Base-by-base conservation (phyloP, 2,329 filamentous ascomycete genomes). In the Sporothrix protearum region DNA sequence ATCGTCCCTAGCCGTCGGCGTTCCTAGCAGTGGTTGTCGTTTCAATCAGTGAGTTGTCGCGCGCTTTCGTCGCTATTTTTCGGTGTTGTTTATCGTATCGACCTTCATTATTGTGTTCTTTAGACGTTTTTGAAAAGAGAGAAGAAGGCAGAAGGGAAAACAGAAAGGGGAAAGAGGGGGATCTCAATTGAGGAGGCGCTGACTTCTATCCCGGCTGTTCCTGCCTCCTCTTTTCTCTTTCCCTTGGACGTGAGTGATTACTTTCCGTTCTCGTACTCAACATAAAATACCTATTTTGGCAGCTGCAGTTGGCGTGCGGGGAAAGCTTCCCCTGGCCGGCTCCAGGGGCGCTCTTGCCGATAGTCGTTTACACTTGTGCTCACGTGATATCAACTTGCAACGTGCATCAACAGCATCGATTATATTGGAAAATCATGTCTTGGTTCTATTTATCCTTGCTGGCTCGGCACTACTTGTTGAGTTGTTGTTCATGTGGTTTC, bases 311-410 rank as follows among this genome's bases (percentile, higher is more conserved):
- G n/a, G 9, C 28, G 67, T 70, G 71, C 67, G 71, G 67, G 71
- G 71, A 70, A 71, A 69, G 64, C 66, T 63, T 66, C 28, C 47
- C 61, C 59, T 57, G 49, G 12, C 49, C n/a, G n/a, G 39, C n/a
- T 22, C 12, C 10, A 16, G 25, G 33, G 8, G 47, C 57, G 9
- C 49, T 42, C 49, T 39, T 69, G 47, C 53, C 16, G 53, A 42
- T 33, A 42, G 19, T n/a, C n/a, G 57, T 61, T 22, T 9, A 30
- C 10, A 30, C 10, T 49, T 30, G 4, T 12, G 16, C n/a, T 49
- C 68, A 69, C 68, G 36, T 39, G 30, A 47, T 47, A 14, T 57
- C 4, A 14, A 5, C 7, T 22, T 69, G 3, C 28, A 57, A 42
- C 30, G 33, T 12, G 19, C 33, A 63, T 25, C 33, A 22, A 25